Base-by-base conservation (phyloP, 805 yeast genomes). In the Alloascoidea africana region DNA sequence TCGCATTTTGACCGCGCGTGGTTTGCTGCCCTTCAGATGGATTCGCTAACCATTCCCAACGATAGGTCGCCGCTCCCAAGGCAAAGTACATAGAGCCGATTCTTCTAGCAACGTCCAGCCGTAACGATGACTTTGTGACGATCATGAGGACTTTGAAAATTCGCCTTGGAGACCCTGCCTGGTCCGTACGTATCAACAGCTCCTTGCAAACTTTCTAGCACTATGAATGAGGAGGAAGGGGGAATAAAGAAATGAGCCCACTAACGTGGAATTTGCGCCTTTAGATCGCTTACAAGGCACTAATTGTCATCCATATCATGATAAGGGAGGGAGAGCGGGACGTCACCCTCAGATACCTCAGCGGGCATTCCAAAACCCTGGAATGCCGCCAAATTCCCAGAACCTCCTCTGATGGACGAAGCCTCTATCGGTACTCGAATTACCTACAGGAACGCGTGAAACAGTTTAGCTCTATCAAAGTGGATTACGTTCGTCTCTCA, bases 51-150 rank as follows among this genome's bases (percentile, higher is more conserved):
- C 3, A 36, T 17, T 39, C 46, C 59, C 68, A 44, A 59, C 11
- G 19, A 8, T 48, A 62, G 73, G 70, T 84, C 60, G 97, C 97
- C 6, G 95, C 97, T n/a, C 98, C 98, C 4, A 91, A 91, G 59
- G 80, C 93, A 30, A 91, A 91, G 56, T 91, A 91, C 54, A 75
- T 91, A 38, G 97, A 89, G 60, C 97, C 97, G 1, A 84, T 91
- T 38, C 65, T 91, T 19, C 67, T 75, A 65, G 66, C 80, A 18
- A 79, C 86, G 2, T 66, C 68, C 36, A 63, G 65, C 37, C 68
- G 69, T 19, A 66, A 61, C 42, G 75, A 69, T 14, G 70, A 82
- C 45, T 76, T 89, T 49, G 63, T 64, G 41, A 71, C 76, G 15
- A 77, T 87, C 27, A 75, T 87, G 74, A 63, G 66, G 36, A 65